phyloP scores from a whole-genome alignment of 768 basidiomycete species.

The Mrakia hoshinonis region DNA sequence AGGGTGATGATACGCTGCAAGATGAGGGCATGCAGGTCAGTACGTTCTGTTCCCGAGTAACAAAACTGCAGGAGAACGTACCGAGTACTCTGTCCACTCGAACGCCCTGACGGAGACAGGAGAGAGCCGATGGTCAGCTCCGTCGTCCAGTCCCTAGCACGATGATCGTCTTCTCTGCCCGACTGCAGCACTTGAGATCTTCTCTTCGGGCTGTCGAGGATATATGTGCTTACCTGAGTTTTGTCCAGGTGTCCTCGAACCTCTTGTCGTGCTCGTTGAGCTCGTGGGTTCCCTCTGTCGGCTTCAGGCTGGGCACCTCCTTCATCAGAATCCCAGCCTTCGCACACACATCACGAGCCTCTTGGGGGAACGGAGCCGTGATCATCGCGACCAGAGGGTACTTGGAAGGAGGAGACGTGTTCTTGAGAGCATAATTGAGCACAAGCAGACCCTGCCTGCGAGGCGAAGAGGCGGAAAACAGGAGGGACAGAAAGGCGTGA shows the following conservation, averaged over 20 bases:
- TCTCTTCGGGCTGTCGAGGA: no score
- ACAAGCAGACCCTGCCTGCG: constrained; percentile 28
- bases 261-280: constrained; percentile 24
- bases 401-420: constrained; percentile 17
- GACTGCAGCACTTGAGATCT: no score
- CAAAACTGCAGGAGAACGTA: background rate
- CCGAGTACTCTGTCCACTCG: constrained; percentile 30
- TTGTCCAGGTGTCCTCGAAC: constrained; percentile 30
- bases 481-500: background rate
- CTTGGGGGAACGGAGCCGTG: constrained; percentile 21
- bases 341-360: constrained; percentile 19
- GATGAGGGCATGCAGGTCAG: background rate
- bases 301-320: constrained; percentile 28
- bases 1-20: constrained; percentile 55
- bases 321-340: constrained; percentile 28
- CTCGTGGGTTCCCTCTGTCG: constrained; percentile 19
- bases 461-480: background rate
- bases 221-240: constrained; percentile 22
- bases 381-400: constrained; percentile 30
- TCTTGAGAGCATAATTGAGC: constrained; percentile 21
- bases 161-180: no score
- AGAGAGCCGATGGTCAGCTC: background rate
- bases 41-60: background rate
- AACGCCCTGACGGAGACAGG: background rate
- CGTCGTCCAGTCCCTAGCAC: no score